These are phyloP conservation scores for Capronia americana DNA, from an alignment of 2,329 filamentous ascomycete species.

Conservation along the genomic window DNA sequence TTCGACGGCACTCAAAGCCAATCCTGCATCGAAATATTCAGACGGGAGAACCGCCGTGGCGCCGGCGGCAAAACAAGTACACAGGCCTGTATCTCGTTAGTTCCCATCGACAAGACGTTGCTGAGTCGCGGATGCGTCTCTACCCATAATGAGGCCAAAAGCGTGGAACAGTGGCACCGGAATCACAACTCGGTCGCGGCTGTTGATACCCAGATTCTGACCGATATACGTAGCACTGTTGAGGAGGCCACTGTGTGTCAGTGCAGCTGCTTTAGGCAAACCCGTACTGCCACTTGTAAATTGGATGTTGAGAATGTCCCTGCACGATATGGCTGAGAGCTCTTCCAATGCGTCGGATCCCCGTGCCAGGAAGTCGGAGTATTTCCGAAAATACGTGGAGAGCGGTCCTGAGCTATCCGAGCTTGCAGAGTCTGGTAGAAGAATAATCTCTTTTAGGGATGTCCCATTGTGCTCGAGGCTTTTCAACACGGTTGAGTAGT, in stretches of 20 bases:
- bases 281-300: slow-evolving; percentile 92
- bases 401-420: too few relatives aligned
- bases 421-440: not conserved
- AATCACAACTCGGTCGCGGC: slow-evolving; percentile 71
- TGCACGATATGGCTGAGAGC: too few relatives aligned
- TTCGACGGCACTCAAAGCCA: slow-evolving; percentile 61
- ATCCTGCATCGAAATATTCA: slow-evolving; percentile 81
- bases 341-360: too few relatives aligned
- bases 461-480: not conserved
- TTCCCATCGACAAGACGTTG: too few relatives aligned
- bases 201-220: slow-evolving; percentile 76
- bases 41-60: slow-evolving; percentile 83
- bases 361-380: too few relatives aligned
- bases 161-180: slow-evolving; percentile 68
- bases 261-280: slow-evolving; percentile 85
- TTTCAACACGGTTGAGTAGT: not conserved
- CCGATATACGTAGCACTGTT: slow-evolving; percentile 90
- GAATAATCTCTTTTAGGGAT: not conserved
- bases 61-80: slow-evolving; percentile 54
- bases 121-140: slow-evolving; percentile 43
- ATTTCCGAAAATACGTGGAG: too few relatives aligned
- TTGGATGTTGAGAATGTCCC: slow-evolving; percentile 49
- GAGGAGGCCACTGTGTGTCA: slow-evolving; percentile 80
- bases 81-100: not conserved
- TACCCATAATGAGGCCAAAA: slow-evolving; percentile 94